A percentile compares a stretch with the other conserved stretches of the same genome.
Evolutionary conservation across 2,329 filamentous ascomycete genomes (phyloP).

Genomic region (Cercospora sp.): DNA sequence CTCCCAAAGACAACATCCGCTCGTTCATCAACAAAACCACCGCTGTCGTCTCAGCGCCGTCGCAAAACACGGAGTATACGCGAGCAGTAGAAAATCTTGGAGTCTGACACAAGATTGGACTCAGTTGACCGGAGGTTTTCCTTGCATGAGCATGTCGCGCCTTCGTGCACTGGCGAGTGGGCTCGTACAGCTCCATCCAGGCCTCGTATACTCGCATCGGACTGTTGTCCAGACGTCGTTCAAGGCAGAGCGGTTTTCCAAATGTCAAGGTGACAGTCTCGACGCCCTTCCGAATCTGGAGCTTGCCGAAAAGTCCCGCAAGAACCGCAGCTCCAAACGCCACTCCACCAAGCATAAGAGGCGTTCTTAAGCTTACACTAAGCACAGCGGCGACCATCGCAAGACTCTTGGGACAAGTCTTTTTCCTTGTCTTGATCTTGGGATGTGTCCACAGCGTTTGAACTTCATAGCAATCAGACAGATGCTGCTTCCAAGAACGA

Average conservation of each 20-base stretch:
- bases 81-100: background rate
- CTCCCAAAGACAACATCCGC: background rate
- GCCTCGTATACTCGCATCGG: background rate
- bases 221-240: background rate
- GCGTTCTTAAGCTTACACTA: slow-evolving; percentile 6
- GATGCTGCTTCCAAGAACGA: background rate
- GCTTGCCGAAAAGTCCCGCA: slow-evolving; percentile 14
- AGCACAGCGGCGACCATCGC: background rate
- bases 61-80: background rate
- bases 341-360: slow-evolving; percentile 6
- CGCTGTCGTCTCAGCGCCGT: background rate
- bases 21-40: background rate
- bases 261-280: background rate
- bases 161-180: background rate
- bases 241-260: background rate
- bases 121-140: background rate
- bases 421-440: background rate
- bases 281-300: background rate
- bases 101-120: background rate
- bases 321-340: slow-evolving; percentile 3
- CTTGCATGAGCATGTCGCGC: background rate
- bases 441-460: background rate
- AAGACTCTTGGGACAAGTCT: background rate
- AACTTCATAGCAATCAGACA: too few species aligned
- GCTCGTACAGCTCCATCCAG: background rate